These are phyloP conservation scores for Plasmopara viticola DNA, from an alignment of 352 stramenopile genomes.

Conservation along the genomic window DNA sequence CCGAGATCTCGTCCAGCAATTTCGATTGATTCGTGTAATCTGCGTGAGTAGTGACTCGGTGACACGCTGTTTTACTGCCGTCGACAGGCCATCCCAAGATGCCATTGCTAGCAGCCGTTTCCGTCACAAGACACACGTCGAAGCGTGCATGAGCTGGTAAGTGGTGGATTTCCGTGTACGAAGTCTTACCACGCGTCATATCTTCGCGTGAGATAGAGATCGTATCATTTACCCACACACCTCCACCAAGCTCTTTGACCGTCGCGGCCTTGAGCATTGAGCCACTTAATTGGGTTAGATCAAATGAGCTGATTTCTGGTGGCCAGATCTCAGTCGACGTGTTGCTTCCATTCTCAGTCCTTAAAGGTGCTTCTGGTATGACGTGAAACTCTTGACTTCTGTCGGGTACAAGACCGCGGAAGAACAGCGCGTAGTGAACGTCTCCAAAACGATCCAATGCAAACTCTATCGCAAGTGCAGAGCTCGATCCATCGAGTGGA, in stretches of 20 bases:
- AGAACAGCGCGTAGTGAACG: conserved; percentile 75
- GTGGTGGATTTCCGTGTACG: conserved; percentile 55
- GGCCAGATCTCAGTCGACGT: conserved; percentile 33
- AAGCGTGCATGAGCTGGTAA: conserved; percentile 59
- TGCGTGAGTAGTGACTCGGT: conserved; percentile 52
- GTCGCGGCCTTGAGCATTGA: conserved; percentile 43
- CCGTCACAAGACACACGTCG: conserved; percentile 66
- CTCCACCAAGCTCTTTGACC: conserved; percentile 47
- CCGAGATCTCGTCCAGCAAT: conserved; percentile 43
- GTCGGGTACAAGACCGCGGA: conserved; percentile 43
- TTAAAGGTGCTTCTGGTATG: background rate
- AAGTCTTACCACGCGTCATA: conserved; percentile 37
- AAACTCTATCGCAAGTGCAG: conserved; percentile 46
- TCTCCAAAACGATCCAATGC: conserved; percentile 51
- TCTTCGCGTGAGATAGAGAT: conserved; percentile 70
- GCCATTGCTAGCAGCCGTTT: conserved; percentile 60
- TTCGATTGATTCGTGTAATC: conserved; percentile 77
- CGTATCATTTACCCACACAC: conserved; percentile 71
- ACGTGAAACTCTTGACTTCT: conserved; percentile 18
- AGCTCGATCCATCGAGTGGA: conserved; percentile 35
- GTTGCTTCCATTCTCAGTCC: conserved; percentile 6
- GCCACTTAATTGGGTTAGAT: conserved; percentile 36
- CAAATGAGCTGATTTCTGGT: conserved; percentile 38
- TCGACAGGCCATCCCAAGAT: conserved; percentile 45
- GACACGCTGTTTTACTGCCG: conserved; percentile 28